Conservation (phyloP, 2,329 filamentous ascomycete species). For the Rosellinia necatrix region DNA sequence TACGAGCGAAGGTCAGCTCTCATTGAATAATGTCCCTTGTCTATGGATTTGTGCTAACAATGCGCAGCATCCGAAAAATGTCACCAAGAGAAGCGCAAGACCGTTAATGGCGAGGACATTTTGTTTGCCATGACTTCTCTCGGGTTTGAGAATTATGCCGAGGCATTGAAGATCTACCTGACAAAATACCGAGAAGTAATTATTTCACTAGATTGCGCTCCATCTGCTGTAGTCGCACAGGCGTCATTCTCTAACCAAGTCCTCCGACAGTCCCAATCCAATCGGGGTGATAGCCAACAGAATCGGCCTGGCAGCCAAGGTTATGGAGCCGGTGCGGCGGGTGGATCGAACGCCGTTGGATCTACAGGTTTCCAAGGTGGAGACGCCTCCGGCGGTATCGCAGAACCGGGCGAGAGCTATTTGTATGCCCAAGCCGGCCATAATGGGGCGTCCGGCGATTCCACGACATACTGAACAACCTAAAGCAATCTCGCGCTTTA, state of each 20-base stretch:
- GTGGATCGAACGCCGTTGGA: conserved; percentile 46
- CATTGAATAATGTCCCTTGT: not conserved
- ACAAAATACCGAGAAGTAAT: conserved; percentile 97
- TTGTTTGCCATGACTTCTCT: conserved; percentile 98
- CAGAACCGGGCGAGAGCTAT: conserved; percentile 53
- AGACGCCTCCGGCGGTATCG: conserved; percentile 50
- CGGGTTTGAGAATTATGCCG: conserved; percentile 98
- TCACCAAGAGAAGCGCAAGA: conserved; percentile 99
- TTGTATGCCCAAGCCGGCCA: conserved; percentile 61
- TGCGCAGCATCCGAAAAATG: conserved; percentile 92
- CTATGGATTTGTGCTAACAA: conserved; percentile 30
- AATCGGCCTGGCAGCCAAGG: conserved; percentile 58
- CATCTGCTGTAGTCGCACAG: not conserved
- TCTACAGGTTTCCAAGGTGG: conserved; percentile 51
- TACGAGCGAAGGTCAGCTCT: conserved; percentile 88
- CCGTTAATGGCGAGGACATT: conserved; percentile 98
- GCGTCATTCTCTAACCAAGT: conserved; percentile 26
- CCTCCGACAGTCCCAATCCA: conserved; percentile 76
- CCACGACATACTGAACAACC: conserved; percentile 49
- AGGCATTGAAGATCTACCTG: conserved; percentile 96
- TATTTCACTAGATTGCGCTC: conserved; percentile 20
- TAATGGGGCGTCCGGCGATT: conserved; percentile 60
- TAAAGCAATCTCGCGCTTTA: conserved; percentile 13
- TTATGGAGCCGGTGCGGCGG: conserved; percentile 50
- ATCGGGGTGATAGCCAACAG: conserved; percentile 63